Base-by-base conservation (phyloP, 2,329 filamentous ascomycete genomes). In the Microcera coccophila region DNA sequence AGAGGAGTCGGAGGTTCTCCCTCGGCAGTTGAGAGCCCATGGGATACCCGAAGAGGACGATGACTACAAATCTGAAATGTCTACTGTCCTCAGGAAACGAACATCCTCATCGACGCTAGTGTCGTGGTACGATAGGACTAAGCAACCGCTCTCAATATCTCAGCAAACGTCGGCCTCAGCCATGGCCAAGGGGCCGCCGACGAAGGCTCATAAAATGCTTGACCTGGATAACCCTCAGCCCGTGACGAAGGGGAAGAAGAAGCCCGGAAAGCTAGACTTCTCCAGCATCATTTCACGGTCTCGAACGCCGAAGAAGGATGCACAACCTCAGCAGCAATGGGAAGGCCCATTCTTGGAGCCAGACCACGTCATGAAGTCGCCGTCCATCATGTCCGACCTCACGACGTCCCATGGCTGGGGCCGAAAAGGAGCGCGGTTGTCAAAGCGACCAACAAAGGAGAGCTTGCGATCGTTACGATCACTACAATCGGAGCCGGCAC, bases 111-210 rank as follows among this genome's bases (percentile, higher is more conserved):
- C 76, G 4, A 79, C 76, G n/a, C 71, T 79, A 45, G 66, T 66
- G 22, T 77, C 76, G 1, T 77, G 73, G 60, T 81, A 81, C 58
- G 76, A 81, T 61, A 74, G 75, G 54, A 59, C 72, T 4, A 78
- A 76, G 53, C 67, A 76, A 36, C 75, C 76, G 10, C 66, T 80
- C 4, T 68, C 74, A n/a, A 72, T 79, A 46, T 78, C 76, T 1
- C 77, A 79, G 53, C 77, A 81, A 56, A 79, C 78, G 0, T 79
- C 76, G 1, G 73, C 69, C 33, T 78, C 76, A 2, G 73, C 76
- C 45, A 80, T 81, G 71, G 75, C 76, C 17, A 79, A 76, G 51
- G 76, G 75, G 3, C 57, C 73, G 4, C 74, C 76, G 0, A 55
- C 65, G 34, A 78, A 78, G 51, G 65, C 71, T 1, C 68, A 66